Evolutionary conservation across 1,284 basidiomycete genomes (phyloP).

Genomic region (Ustilago crameri): DNA sequence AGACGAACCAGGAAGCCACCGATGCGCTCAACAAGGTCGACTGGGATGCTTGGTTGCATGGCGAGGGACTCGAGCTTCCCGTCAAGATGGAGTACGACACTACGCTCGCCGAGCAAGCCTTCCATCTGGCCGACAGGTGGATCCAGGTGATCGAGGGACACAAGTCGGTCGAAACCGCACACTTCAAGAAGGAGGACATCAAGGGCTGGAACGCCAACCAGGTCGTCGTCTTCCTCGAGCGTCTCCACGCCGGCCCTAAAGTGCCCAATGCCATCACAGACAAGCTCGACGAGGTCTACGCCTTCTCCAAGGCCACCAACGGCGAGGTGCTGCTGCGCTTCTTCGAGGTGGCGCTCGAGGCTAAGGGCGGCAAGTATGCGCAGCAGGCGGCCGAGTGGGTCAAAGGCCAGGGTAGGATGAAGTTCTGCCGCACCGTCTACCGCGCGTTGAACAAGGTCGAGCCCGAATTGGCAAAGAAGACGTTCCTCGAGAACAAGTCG

Average conservation of each 20-base stretch:
- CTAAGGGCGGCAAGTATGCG: slow-evolving; percentile 69
- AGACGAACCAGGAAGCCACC: slow-evolving; percentile 69
- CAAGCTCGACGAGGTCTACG: slow-evolving; percentile 70
- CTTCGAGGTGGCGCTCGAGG: slow-evolving; percentile 71
- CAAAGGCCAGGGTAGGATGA: slow-evolving; percentile 70
- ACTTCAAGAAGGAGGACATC: slow-evolving; percentile 54
- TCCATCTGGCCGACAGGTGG: slow-evolving; percentile 81
- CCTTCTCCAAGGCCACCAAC: slow-evolving; percentile 69
- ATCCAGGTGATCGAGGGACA: slow-evolving; percentile 68
- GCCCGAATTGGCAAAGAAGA: slow-evolving; percentile 74
- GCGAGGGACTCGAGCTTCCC: slow-evolving; percentile 81
- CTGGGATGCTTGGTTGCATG: slow-evolving; percentile 82
- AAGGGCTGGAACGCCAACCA: slow-evolving; percentile 65
- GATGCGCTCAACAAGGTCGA: slow-evolving; percentile 76
- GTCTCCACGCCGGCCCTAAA: slow-evolving; percentile 67
- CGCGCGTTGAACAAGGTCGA: slow-evolving; percentile 73
- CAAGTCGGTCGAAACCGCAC: slow-evolving; percentile 17
- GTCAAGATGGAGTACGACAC: slow-evolving; percentile 85
- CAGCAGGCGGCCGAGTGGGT: slow-evolving; percentile 71
- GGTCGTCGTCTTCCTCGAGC: slow-evolving; percentile 71
- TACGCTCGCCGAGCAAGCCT: slow-evolving; percentile 77
- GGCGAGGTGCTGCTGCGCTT: slow-evolving; percentile 71
- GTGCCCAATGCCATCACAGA: slow-evolving; percentile 65
- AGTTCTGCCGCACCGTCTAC: slow-evolving; percentile 71
- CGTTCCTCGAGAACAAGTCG: slow-evolving; percentile 73